phyloP scores from a whole-genome alignment of 306 rosid genomes.

The Cicer pinnatifidum region DNA sequence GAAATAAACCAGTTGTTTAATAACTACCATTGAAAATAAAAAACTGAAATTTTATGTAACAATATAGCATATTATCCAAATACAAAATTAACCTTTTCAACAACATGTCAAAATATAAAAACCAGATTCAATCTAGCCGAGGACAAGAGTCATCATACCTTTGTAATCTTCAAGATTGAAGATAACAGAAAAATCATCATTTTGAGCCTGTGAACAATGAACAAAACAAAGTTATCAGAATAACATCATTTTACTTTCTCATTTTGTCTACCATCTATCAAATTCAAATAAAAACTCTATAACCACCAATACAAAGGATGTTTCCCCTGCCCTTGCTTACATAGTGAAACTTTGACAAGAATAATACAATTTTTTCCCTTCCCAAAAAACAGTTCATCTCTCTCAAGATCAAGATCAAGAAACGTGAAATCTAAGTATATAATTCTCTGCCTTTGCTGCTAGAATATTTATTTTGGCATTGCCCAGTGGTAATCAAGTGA shows the following conservation, averaged over 20 bases:
- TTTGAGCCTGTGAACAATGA: slow-evolving; percentile 74
- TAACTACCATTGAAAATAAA: background rate
- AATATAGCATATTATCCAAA: slow-evolving; percentile 18
- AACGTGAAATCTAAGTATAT: slow-evolving; percentile 12
- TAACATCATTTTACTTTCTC: slow-evolving; percentile 22
- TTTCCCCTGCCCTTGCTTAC: slow-evolving; percentile 22
- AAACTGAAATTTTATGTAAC: background rate
- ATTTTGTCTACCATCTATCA: background rate
- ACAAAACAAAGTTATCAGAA: slow-evolving; percentile 42
- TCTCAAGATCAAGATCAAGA: background rate
- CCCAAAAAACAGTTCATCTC: slow-evolving; percentile 4
- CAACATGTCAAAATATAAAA: slow-evolving; percentile 9
- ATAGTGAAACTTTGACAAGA: slow-evolving; percentile 3
- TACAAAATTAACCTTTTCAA: slow-evolving; percentile 9
- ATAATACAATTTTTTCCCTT: slow-evolving; percentile 26
- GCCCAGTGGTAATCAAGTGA: background rate
- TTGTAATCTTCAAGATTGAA: slow-evolving; percentile 96
- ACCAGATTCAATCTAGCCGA: slow-evolving; percentile 11
- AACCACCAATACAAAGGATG: slow-evolving; percentile 21
- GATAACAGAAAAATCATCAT: slow-evolving; percentile 73
- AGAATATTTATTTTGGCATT: slow-evolving; percentile 1
- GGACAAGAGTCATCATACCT: slow-evolving; percentile 57
- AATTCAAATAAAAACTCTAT: slow-evolving; percentile 18
- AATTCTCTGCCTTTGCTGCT: slow-evolving; percentile 23
- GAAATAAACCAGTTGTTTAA: slow-evolving; percentile 5